These are phyloP conservation scores for Mortierella sp. DNA, from an alignment of 371 early-diverging fungal genomes.

Conservation along the genomic window DNA sequence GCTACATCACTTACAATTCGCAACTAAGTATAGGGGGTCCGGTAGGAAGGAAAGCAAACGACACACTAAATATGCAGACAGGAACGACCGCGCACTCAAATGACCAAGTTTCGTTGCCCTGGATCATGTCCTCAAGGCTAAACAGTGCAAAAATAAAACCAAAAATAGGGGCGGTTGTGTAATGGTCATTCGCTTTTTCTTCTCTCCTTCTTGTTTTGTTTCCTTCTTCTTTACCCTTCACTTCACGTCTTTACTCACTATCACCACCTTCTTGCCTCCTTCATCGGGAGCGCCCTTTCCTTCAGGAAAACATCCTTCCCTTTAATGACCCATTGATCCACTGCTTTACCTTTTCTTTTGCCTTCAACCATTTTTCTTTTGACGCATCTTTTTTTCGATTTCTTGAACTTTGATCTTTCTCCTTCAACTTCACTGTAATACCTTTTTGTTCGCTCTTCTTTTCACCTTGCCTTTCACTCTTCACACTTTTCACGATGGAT, in stretches of 20 bases:
- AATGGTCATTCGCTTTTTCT: not conserved
- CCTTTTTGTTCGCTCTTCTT: not conserved
- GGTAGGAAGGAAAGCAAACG: not conserved
- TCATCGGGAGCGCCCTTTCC: constrained; percentile 1
- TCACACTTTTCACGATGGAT: constrained; percentile 17
- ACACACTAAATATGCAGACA: too few species aligned
- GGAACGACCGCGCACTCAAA: not conserved
- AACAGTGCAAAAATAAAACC: not conserved
- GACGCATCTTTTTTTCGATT: not conserved
- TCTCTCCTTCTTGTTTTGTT: not conserved
- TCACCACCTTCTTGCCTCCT: not conserved
- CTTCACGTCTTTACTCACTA: not conserved
- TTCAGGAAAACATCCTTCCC: constrained; percentile 1
- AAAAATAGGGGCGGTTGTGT: not conserved
- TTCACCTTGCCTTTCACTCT: not conserved
- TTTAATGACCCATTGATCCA: constrained; percentile 3
- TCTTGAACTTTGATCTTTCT: too few species aligned
- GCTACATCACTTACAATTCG: too few species aligned
- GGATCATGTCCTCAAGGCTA: not conserved
- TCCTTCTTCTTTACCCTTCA: not conserved
- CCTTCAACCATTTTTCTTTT: not conserved
- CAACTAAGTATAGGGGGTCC: too few species aligned
- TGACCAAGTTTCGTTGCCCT: not conserved
- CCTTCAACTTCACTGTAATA: not conserved
- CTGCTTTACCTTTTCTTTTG: not conserved